Evolutionary conservation across 2,329 filamentous ascomycete genomes (phyloP).

Genomic region (Aureobasidium sp.): DNA sequence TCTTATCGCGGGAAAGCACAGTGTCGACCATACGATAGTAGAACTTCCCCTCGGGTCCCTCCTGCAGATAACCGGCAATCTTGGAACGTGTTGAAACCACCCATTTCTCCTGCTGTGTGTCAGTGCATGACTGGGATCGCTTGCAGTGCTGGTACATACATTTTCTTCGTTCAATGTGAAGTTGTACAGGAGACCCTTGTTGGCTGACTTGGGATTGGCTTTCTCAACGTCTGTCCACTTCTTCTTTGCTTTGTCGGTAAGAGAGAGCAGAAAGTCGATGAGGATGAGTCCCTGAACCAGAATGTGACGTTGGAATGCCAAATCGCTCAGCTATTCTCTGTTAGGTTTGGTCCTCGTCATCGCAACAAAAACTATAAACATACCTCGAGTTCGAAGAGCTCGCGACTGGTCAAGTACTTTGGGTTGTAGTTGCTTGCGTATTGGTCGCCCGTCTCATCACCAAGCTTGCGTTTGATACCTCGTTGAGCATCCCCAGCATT

Average conservation of each 20-base stretch:
- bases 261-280: conserved; percentile 88
- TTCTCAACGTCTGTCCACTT: conserved; percentile 60
- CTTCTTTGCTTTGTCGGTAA: conserved; percentile 74
- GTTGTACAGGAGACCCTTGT: conserved; percentile 81
- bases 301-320: conserved; percentile 89
- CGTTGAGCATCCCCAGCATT: conserved; percentile 58
- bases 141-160: conserved; percentile 30
- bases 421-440: conserved; percentile 78
- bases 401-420: conserved; percentile 95
- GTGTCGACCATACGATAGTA: conserved; percentile 97
- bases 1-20: conserved; percentile 90
- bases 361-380: conserved; percentile 20
- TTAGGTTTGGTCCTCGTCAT: conserved; percentile 3
- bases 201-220: conserved; percentile 39
- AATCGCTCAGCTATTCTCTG: conserved; percentile 68
- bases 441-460: conserved; percentile 46
- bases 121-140: conserved; percentile 16
- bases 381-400: conserved; percentile 92
- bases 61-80: conserved; percentile 77
- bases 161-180: conserved; percentile 68
- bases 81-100: conserved; percentile 66
- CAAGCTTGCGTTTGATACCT: conserved; percentile 61
- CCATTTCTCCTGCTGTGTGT: conserved; percentile 64
- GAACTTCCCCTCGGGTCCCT: conserved; percentile 77
- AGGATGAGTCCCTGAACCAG: conserved; percentile 92